These are phyloP conservation scores for Hanseniaspora nectarophila DNA, from an alignment of 805 yeast species.

Conservation along the genomic window DNA sequence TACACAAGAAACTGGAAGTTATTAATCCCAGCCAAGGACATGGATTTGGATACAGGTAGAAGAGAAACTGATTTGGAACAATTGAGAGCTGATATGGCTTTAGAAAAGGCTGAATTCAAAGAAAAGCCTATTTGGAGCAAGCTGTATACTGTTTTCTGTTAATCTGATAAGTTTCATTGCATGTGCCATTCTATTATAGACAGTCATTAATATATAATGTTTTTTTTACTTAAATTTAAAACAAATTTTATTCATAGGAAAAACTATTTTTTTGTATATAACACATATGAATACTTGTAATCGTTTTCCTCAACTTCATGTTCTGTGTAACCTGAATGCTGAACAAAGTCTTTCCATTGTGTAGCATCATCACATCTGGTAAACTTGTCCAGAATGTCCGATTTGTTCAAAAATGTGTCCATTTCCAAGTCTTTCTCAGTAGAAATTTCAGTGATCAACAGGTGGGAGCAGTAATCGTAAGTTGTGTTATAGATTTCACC, in stretches of 20 bases:
- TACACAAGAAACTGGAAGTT: constrained; percentile 36
- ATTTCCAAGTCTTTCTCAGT: constrained; percentile 15
- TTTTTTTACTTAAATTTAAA: too few relatives aligned
- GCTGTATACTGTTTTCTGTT: constrained; percentile 38
- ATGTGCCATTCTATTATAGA: too few relatives aligned
- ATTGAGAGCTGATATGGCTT: constrained; percentile 41
- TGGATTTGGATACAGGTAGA: constrained; percentile 55
- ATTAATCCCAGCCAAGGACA: constrained; percentile 35
- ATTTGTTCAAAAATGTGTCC: constrained; percentile 8
- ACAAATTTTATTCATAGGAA: too few relatives aligned
- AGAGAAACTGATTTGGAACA: constrained; percentile 44
- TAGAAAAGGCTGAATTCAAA: constrained; percentile 35
- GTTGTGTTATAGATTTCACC: constrained; percentile 67
- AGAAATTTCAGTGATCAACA: constrained; percentile 59
- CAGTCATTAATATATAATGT: too few relatives aligned
- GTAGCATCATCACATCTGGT: background rate
- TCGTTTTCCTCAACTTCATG: background rate
- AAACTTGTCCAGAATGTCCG: background rate
- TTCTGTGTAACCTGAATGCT: background rate
- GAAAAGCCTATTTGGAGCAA: constrained; percentile 40
- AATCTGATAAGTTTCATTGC: constrained; percentile 12
- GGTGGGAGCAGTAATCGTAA: constrained; percentile 36
- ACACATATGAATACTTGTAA: background rate
- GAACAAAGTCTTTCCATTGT: constrained; percentile 1
- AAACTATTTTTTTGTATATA: background rate